These are phyloP conservation scores for Seiridium unicorne DNA, from an alignment of 2,329 filamentous ascomycete genomes.

Conservation along the genomic window DNA sequence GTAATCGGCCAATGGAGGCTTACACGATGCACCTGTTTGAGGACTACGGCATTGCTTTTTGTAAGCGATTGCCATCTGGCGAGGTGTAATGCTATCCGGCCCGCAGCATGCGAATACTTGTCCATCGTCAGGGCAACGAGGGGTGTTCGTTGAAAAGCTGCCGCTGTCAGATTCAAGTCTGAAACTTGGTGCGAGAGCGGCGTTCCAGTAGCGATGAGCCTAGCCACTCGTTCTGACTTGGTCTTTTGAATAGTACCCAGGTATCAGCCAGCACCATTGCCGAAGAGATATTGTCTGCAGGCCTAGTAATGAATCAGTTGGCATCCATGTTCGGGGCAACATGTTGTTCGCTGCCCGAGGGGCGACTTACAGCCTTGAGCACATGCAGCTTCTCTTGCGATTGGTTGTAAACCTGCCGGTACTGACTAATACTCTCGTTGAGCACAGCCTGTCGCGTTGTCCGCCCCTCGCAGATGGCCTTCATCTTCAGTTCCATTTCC, in stretches of 20 bases:
- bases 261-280: constrained; percentile 16
- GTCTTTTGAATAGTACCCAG: neutral
- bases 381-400: constrained; percentile 73
- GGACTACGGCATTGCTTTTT: neutral
- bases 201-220: neutral
- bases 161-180: neutral
- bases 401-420: constrained; percentile 80
- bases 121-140: neutral
- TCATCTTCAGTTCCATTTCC: constrained; percentile 98
- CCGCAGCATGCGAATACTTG: neutral
- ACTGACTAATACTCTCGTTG: constrained; percentile 80
- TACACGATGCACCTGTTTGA: neutral
- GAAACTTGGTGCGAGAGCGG: neutral
- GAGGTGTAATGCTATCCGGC: too few relatives aligned
- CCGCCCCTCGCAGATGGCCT: constrained; percentile 87
- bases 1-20: neutral
- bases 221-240: neutral
- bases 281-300: constrained; percentile 55
- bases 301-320: constrained; percentile 32
- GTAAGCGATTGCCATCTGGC: neutral
- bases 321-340: neutral
- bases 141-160: neutral
- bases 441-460: constrained; percentile 74
- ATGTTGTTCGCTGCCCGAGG: neutral
- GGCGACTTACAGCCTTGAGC: constrained; percentile 55